Conservation (phyloP, 345 rosid species). For the Ailanthus altissimus region DNA sequence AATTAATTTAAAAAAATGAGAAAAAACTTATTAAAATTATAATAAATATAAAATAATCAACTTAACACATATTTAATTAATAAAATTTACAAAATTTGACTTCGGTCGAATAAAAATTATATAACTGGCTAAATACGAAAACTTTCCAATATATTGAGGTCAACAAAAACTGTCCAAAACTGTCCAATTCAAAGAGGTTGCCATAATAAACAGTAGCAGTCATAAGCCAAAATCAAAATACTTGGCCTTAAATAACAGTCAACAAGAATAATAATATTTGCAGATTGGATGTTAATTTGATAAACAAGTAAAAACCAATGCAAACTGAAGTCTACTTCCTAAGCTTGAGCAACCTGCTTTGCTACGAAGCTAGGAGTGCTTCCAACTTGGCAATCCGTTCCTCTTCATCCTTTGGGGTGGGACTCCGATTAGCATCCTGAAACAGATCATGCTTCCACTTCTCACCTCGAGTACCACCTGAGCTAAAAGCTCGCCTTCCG, state of each 20-base stretch:
- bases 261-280: neutral
- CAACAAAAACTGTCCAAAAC: conserved; percentile 1
- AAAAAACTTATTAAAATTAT: too few relatives aligned
- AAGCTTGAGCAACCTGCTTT: neutral
- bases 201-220: neutral
- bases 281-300: neutral
- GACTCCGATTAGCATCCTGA: conserved; percentile 75
- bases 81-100: too few relatives aligned
- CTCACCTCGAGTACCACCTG: conserved; percentile 49
- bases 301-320: neutral
- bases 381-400: conserved; percentile 91
- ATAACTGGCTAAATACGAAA: too few relatives aligned
- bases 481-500: conserved; percentile 48
- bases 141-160: too few relatives aligned
- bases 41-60: too few relatives aligned
- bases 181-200: neutral
- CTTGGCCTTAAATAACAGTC: neutral
- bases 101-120: too few relatives aligned
- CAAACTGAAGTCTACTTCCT: neutral
- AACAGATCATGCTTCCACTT: conserved; percentile 97
- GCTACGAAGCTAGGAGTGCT: conserved; percentile 70
- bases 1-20: too few relatives aligned
- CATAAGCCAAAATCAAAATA: neutral
- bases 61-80: too few relatives aligned
- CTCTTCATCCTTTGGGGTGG: conserved; percentile 69